Evolutionary conservation across 345 rosid genomes (phyloP), one percentile per base, ranked within the genome.

Genomic region (thale cress (Arabidopsis thaliana)): DNA sequence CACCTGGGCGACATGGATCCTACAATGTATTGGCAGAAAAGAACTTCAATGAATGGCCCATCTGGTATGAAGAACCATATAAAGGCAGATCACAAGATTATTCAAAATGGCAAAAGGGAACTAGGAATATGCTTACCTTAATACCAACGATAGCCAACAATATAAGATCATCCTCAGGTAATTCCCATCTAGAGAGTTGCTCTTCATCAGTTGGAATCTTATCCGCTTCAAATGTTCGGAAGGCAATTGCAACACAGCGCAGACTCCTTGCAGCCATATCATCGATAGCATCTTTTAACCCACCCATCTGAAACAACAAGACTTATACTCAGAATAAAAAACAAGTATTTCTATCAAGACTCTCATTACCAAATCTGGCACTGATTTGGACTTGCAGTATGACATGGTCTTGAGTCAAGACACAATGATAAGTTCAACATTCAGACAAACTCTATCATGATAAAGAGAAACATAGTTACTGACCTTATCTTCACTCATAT

Each of bases 1-100:
- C 99, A 66, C 93, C 87, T 4, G 85, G 86, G 37, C 99, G 98
- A 67, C 99, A 95, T 67, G 99, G 99, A 82, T 95, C 99, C 99
- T 95, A 81, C 82, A 82, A 82, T 55, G 65, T 46, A 59, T 49
- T 58, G 25, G 56, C 69, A 55, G 28, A 37, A 58, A 78, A 12
- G 59, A n/a, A 33, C 66, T 49, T 48, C 12, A 48, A 50, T 50
- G 36, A 71, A 42, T 49, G 40, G 46, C 4, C 4, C 40, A 41
- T 14, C 25, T 46, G 46, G 45, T 50, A 14, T 8, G 71, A n/a
- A 66, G 38, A 71, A 53, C 14, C 60, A 64, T 53, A 3, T 37
- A 7, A 66, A 11, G 33, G 58, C 5, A 12, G 8, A 53, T 75
- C 20, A 65, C 32, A 59, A 30, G 38, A 38, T 36, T 48, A 11